Conservation (phyloP, 371 early-diverging fungal genomes). For the Paraphysoderma sedebokerense region DNA sequence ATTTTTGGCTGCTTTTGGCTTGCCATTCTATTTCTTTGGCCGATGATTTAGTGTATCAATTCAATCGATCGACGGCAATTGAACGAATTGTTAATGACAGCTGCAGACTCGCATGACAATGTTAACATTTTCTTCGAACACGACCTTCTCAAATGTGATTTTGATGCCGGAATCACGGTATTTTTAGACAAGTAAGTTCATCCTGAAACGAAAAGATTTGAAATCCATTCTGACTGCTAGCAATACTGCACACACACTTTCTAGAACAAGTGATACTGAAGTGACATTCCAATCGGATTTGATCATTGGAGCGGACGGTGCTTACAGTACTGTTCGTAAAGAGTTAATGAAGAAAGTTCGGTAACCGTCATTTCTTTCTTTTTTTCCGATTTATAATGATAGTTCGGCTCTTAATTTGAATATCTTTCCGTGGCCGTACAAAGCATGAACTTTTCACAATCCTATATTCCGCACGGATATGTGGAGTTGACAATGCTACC, state of each 20-base stretch:
- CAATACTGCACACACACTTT: too few species aligned
- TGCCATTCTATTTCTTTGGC: not conserved
- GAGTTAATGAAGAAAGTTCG: constrained; percentile 53
- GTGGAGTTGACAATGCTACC: constrained; percentile 75
- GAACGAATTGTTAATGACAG: constrained; percentile 59
- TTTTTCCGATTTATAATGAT: not conserved
- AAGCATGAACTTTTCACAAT: constrained; percentile 67
- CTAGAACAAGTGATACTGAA: constrained; percentile 8
- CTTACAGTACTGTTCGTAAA: constrained; percentile 58
- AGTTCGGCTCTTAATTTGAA: not conserved
- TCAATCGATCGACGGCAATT: constrained; percentile 74
- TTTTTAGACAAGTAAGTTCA: constrained; percentile 13
- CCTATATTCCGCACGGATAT: constrained; percentile 80
- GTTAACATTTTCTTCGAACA: constrained; percentile 51
- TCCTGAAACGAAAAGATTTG: too few species aligned
- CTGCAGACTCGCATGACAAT: constrained; percentile 38
- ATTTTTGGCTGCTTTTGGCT: not conserved
- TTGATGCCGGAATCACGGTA: constrained; percentile 15
- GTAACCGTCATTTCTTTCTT: constrained; percentile 10
- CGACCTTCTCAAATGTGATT: constrained; percentile 21
- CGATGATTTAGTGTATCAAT: constrained; percentile 59
- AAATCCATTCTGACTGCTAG: too few species aligned
- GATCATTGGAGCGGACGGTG: constrained; percentile 92
- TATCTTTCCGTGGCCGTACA: too few species aligned
- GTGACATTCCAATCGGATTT: constrained; percentile 43